Percentiles rank a stretch among this genome's conserved stretches.
These are phyloP conservation scores for Colletotrichum sp. DNA, from an alignment of 2,329 filamentous ascomycete species.

Conservation along the genomic window DNA sequence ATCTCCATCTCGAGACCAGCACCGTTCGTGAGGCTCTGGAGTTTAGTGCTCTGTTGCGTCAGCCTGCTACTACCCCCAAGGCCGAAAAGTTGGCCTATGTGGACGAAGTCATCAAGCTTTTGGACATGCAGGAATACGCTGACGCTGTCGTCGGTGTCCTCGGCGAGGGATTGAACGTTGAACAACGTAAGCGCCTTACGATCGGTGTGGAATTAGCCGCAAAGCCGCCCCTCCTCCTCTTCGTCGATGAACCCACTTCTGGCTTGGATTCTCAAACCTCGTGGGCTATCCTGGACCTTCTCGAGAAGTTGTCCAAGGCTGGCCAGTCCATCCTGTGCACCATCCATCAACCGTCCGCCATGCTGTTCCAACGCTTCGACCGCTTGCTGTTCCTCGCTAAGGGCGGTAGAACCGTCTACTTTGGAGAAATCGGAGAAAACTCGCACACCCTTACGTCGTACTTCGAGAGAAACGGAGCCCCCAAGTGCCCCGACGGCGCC, in stretches of 20 bases:
- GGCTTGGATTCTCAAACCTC: slow-evolving; percentile 78
- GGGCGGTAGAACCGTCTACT: slow-evolving; percentile 51
- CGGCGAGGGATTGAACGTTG: slow-evolving; percentile 57
- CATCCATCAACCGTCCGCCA: slow-evolving; percentile 25
- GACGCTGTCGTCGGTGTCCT: slow-evolving; percentile 73
- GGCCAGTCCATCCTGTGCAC: slow-evolving; percentile 48
- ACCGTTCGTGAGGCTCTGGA: slow-evolving; percentile 67
- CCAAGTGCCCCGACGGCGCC: slow-evolving; percentile 49
- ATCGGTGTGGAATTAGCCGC: slow-evolving; percentile 80
- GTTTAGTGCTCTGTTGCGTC: slow-evolving; percentile 71
- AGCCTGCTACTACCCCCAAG: slow-evolving; percentile 60
- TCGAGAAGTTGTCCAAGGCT: slow-evolving; percentile 65
- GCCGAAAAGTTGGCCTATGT: slow-evolving; percentile 31
- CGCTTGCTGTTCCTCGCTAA: slow-evolving; percentile 21
- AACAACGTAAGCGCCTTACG: slow-evolving; percentile 64
- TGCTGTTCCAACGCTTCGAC: slow-evolving; percentile 25
- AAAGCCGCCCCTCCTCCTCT: slow-evolving; percentile 74
- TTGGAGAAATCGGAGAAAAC: slow-evolving; percentile 58
- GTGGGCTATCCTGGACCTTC: slow-evolving; percentile 74
- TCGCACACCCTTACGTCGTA: slow-evolving; percentile 53
- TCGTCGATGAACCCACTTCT: slow-evolving; percentile 79
- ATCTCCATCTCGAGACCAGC: slow-evolving; percentile 38
- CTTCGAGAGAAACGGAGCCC: slow-evolving; percentile 54
- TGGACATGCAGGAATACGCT: slow-evolving; percentile 64
- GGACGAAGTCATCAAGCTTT: slow-evolving; percentile 33